Evolutionary conservation across 2,329 filamentous ascomycete genomes (phyloP).

Genomic region (Talaromyces funiculosus): DNA sequence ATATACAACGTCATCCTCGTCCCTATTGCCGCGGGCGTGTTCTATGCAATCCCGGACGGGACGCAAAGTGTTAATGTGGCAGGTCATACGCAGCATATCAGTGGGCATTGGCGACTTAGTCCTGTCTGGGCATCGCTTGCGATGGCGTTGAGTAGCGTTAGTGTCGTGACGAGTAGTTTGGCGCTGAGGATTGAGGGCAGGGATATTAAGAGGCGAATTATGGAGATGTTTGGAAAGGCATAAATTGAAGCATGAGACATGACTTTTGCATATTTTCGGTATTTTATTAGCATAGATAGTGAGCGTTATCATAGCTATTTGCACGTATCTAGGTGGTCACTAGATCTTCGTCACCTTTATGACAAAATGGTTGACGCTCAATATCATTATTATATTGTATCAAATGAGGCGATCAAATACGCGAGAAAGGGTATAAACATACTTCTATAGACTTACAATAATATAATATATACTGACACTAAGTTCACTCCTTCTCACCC

Average conservation of each 20-base stretch:
- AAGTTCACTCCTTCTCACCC: slow-evolving; percentile 39
- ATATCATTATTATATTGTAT: too few species aligned
- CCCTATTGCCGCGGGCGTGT: slow-evolving; percentile 72
- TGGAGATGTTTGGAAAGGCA: neutral
- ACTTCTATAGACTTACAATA: neutral
- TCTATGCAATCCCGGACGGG: slow-evolving; percentile 56
- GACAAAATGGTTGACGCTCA: too few species aligned
- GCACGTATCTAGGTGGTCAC: neutral
- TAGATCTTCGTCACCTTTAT: too few species aligned
- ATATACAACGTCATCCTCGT: slow-evolving; percentile 75
- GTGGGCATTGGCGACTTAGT: slow-evolving; percentile 42
- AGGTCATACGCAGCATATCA: slow-evolving; percentile 23
- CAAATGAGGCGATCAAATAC: too few species aligned
- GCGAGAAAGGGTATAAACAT: neutral
- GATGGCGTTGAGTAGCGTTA: slow-evolving; percentile 89
- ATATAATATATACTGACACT: neutral
- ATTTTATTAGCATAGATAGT: neutral
- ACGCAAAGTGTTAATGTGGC: slow-evolving; percentile 29
- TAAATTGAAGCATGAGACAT: neutral
- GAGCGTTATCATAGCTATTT: neutral
- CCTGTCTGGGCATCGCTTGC: slow-evolving; percentile 76
- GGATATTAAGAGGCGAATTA: neutral
- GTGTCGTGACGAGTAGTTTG: slow-evolving; percentile 78
- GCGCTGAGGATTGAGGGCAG: slow-evolving; percentile 52
- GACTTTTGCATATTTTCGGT: neutral